A percentile compares a stretch with the other conserved stretches of the same genome.
These are phyloP conservation scores for Fusarium sp. DNA, from an alignment of 2,329 filamentous ascomycete species.

Conservation along the genomic window DNA sequence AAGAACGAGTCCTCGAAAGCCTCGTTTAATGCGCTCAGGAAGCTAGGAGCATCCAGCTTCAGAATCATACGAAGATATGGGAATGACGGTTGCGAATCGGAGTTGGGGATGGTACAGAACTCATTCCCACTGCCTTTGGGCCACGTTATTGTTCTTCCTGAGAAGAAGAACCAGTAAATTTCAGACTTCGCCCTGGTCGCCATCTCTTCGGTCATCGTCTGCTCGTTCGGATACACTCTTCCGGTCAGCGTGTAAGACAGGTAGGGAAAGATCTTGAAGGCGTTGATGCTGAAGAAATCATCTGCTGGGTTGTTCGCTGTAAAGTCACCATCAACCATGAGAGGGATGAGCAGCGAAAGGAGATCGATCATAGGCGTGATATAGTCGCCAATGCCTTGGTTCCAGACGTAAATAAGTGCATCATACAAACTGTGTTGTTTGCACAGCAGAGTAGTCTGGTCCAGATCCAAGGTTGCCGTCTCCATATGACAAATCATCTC, in stretches of 20 bases:
- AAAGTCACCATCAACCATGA: conserved; percentile 67
- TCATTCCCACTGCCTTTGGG: conserved; percentile 70
- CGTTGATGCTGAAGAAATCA: conserved; percentile 74
- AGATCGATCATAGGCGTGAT: conserved; percentile 91
- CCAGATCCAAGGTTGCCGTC: conserved; percentile 89
- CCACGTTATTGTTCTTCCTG: conserved; percentile 81
- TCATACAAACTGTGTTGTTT: conserved; percentile 94
- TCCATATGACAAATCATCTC: conserved; percentile 95
- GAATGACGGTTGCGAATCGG: conserved; percentile 77
- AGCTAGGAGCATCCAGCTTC: conserved; percentile 89
- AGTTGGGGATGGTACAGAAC: conserved; percentile 69
- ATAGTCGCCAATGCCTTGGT: conserved; percentile 87
- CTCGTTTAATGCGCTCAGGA: conserved; percentile 95
- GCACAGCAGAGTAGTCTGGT: conserved; percentile 90
- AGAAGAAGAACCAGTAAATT: conserved; percentile 94
- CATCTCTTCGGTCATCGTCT: conserved; percentile 76
- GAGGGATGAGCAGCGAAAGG: conserved; percentile 71
- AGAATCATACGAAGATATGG: conserved; percentile 86
- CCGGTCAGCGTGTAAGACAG: conserved; percentile 91
- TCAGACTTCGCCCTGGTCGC: conserved; percentile 84
- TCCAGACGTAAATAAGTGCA: conserved; percentile 97
- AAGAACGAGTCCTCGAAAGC: conserved; percentile 96
- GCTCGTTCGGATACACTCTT: conserved; percentile 89
- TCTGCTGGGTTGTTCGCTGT: conserved; percentile 66
- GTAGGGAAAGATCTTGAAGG: conserved; percentile 93